Evolutionary conservation across 2,329 filamentous ascomycete species (phyloP).

Genomic region (Fusarium sp.): DNA sequence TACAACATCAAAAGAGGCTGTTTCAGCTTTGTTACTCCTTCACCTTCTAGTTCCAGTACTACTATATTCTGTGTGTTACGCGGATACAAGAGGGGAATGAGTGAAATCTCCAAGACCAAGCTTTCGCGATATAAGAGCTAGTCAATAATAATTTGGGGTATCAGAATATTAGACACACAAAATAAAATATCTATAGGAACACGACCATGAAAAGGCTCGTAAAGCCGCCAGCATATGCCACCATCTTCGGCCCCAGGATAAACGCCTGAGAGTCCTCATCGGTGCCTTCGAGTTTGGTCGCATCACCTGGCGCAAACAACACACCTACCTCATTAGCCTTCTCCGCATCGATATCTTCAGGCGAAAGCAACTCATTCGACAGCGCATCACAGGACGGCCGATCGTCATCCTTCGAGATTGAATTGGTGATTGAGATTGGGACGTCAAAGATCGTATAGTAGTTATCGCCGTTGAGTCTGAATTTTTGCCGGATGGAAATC

Average conservation of each 20-base stretch:
- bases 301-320: conserved; percentile 67
- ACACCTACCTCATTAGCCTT: conserved; percentile 62
- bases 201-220: conserved; percentile 13
- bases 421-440: conserved; percentile 78
- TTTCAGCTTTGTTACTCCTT: neutral
- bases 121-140: neutral
- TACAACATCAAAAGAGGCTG: conserved; percentile 1
- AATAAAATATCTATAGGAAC: conserved; percentile 1
- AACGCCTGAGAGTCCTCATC: conserved; percentile 25
- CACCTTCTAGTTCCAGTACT: neutral
- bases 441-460: conserved; percentile 81
- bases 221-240: conserved; percentile 15
- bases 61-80: neutral
- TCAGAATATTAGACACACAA: neutral
- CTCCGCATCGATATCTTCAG: conserved; percentile 61
- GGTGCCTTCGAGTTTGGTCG: conserved; percentile 59
- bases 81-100: neutral
- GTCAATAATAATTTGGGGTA: neutral
- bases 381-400: conserved; percentile 66
- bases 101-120: neutral
- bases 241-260: conserved; percentile 1
- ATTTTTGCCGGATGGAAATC: conserved; percentile 81
- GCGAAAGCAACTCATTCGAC: conserved; percentile 66
- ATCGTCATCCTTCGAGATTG: conserved; percentile 62
- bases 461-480: conserved; percentile 74